These are phyloP conservation scores for Ophiocordyceps polyrhachis-furcata DNA, from an alignment of 2,329 filamentous ascomycete genomes.

Conservation along the genomic window DNA sequence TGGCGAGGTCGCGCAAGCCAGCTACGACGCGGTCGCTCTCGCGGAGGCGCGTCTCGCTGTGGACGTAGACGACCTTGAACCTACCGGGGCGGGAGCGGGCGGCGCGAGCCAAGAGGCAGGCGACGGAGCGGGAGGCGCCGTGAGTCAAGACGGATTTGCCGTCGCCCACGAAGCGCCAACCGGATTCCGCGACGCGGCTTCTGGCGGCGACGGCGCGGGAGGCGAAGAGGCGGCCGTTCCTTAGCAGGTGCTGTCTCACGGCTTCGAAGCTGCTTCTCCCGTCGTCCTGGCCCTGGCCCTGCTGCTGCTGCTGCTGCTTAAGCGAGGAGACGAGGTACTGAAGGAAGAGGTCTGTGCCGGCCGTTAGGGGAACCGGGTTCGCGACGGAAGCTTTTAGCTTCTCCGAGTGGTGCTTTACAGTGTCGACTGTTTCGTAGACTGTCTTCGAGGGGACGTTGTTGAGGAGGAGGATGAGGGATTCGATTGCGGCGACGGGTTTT, in stretches of 20 bases:
- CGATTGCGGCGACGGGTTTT: slow-evolving; percentile 89
- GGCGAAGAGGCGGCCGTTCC: slow-evolving; percentile 75
- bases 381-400: slow-evolving; percentile 60
- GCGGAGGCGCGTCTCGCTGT: slow-evolving; percentile 31
- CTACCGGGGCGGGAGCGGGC: slow-evolving; percentile 37
- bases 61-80: slow-evolving; percentile 72
- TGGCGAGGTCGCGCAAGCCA: slow-evolving; percentile 50
- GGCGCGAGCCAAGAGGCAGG: slow-evolving; percentile 55
- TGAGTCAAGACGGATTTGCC: slow-evolving; percentile 75
- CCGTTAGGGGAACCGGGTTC: slow-evolving; percentile 82
- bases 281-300: no score
- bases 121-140: slow-evolving; percentile 71
- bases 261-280: slow-evolving; percentile 43
- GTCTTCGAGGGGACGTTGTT: slow-evolving; percentile 64
- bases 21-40: slow-evolving; percentile 57
- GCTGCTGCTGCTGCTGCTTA: slow-evolving; percentile 24
- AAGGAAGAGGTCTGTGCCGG: slow-evolving; percentile 89
- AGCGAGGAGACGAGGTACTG: slow-evolving; percentile 72
- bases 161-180: slow-evolving; percentile 60
- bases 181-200: slow-evolving; percentile 64
- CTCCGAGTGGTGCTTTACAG: slow-evolving; percentile 58
- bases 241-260: slow-evolving; percentile 64
- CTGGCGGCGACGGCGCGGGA: slow-evolving; percentile 70
- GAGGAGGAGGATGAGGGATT: slow-evolving; percentile 75
- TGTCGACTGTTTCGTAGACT: slow-evolving; percentile 82